Evolutionary conservation across 2,329 filamentous ascomycete genomes (phyloP).

Genomic region (Epichloe sylvatica): DNA sequence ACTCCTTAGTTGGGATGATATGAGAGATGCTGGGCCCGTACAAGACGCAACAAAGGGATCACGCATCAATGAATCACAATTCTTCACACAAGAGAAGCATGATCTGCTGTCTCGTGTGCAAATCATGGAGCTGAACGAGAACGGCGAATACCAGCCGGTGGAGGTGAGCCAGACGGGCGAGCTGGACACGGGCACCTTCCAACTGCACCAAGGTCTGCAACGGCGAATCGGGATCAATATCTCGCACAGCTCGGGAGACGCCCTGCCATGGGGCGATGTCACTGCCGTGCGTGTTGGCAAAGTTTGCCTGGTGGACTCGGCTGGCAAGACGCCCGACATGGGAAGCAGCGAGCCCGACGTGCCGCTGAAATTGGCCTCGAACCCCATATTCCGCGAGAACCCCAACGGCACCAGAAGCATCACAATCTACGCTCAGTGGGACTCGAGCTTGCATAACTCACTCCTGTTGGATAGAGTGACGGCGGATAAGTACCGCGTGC

Average conservation of each 20-base stretch:
- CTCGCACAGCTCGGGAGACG: conserved; percentile 82
- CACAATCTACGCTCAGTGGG: conserved; percentile 85
- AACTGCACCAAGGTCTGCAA: conserved; percentile 89
- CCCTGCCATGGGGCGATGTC: conserved; percentile 78
- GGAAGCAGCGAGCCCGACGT: conserved; percentile 60
- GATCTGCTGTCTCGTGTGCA: conserved; percentile 82
- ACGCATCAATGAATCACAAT: conserved; percentile 80
- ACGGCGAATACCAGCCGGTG: conserved; percentile 79
- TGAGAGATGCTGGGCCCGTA: conserved; percentile 63
- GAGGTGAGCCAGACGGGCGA: conserved; percentile 81
- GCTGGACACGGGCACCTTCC: conserved; percentile 78
- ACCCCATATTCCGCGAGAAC: conserved; percentile 70
- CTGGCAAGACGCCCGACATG: conserved; percentile 72
- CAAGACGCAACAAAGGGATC: conserved; percentile 42
- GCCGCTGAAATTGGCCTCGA: conserved; percentile 58
- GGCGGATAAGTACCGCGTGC: conserved; percentile 81
- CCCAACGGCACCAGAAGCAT: conserved; percentile 82
- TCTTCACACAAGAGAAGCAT: conserved; percentile 84
- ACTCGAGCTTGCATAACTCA: conserved; percentile 83
- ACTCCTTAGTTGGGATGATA: conserved; percentile 95
- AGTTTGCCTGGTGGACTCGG: conserved; percentile 70
- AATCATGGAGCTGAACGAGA: conserved; percentile 81
- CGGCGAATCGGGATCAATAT: conserved; percentile 74
- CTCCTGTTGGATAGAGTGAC: conserved; percentile 88
- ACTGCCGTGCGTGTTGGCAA: conserved; percentile 63